A percentile compares a stretch with the other conserved stretches of the same genome.
phyloP scores from a whole-genome alignment of 768 basidiomycete genomes.

The Bullera alba region DNA sequence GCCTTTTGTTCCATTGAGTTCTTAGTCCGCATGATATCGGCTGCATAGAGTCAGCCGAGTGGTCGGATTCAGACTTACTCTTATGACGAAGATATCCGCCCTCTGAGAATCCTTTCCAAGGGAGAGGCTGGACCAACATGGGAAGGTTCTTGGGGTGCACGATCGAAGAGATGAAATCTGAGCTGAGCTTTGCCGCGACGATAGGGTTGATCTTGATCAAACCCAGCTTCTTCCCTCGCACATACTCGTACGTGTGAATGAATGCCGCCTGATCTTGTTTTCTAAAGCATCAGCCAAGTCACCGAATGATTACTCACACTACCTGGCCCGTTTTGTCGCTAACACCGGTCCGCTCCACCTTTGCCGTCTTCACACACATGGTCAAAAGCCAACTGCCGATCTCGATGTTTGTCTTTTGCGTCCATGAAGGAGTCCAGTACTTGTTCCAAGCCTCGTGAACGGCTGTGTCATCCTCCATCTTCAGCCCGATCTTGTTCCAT shows the following conservation, averaged over 20 bases:
- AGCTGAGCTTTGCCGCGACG: constrained; percentile 68
- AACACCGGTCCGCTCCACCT: constrained; percentile 58
- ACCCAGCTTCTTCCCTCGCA: constrained; percentile 90
- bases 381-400: constrained; percentile 79
- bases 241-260: constrained; percentile 82
- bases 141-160: constrained; percentile 91
- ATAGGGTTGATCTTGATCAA: constrained; percentile 78
- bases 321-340: constrained; percentile 56
- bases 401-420: constrained; percentile 64
- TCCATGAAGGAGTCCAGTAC: constrained; percentile 59
- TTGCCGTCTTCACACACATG: constrained; percentile 74
- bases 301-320: constrained; percentile 51
- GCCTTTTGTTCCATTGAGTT: constrained; percentile 74
- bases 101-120: constrained; percentile 68
- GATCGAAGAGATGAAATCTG: constrained; percentile 61
- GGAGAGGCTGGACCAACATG: constrained; percentile 85
- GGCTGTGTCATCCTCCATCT: constrained; percentile 2
- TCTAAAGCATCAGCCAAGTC: constrained; percentile 45
- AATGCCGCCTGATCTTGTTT: constrained; percentile 82
- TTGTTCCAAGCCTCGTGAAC: constrained; percentile 1
- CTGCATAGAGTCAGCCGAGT: constrained; percentile 44
- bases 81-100: constrained; percentile 79
- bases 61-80: constrained; percentile 50
- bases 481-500: constrained; percentile 24
- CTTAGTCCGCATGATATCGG: constrained; percentile 82